Evolutionary conservation across 164 flowering plant genomes (phyloP).

Genomic region (Nymphaea thermarum): DNA sequence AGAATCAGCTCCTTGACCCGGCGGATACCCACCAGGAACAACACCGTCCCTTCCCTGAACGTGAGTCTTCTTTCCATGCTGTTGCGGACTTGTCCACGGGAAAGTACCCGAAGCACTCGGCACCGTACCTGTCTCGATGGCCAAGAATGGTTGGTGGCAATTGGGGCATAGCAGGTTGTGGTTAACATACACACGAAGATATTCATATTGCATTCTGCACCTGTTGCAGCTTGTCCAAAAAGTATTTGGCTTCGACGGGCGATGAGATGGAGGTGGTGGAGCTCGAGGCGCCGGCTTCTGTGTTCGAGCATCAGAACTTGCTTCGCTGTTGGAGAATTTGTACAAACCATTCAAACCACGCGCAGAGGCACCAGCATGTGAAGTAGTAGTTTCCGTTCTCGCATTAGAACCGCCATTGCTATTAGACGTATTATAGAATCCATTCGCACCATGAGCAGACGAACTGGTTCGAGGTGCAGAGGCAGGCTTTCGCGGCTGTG

Average conservation of each 20-base stretch:
- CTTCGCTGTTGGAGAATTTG: neutral
- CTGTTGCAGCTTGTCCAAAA: constrained; percentile 75
- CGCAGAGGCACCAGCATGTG: constrained; percentile 4
- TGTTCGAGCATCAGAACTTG: neutral
- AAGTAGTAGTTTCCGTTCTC: constrained; percentile 21
- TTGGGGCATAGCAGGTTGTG: constrained; percentile 60
- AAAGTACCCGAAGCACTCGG: constrained; percentile 19
- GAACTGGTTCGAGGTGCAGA: constrained; percentile 13
- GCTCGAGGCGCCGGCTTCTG: constrained; percentile 9
- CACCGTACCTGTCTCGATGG: constrained; percentile 48
- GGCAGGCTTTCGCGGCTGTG: constrained; percentile 5
- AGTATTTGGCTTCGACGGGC: constrained; percentile 22
- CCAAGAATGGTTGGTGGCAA: constrained; percentile 64
- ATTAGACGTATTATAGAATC: constrained; percentile 33
- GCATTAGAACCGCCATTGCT: constrained; percentile 21
- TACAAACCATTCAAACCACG: neutral
- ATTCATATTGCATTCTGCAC: constrained; percentile 80
- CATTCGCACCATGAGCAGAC: constrained; percentile 29
- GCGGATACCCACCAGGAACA: constrained; percentile 7
- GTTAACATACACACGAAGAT: constrained; percentile 51
- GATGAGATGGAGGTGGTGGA: constrained; percentile 23
- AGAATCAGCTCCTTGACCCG: constrained; percentile 14
- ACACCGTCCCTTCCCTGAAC: neutral
- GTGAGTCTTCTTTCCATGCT: constrained; percentile 12
- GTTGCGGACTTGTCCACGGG: constrained; percentile 29